A percentile compares a stretch with the other conserved stretches of the same genome.
Evolutionary conservation across 805 yeast species (phyloP).

Genomic region (Wickerhamia fluorescens): DNA sequence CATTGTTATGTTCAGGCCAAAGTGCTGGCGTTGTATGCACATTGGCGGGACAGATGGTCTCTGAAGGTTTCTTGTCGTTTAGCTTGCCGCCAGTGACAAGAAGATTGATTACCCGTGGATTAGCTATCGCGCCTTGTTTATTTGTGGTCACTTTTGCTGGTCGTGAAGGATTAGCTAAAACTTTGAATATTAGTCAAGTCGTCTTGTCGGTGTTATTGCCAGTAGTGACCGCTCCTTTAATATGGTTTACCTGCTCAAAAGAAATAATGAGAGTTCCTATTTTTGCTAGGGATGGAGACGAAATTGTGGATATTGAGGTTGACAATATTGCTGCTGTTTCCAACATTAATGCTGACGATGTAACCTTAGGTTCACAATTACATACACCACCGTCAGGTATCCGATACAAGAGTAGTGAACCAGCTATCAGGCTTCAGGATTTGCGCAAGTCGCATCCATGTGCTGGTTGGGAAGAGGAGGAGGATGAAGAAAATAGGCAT

Average conservation of each 20-base stretch:
- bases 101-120: slow-evolving; percentile 69
- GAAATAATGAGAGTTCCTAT: slow-evolving; percentile 55
- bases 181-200: slow-evolving; percentile 78
- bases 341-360: too few relatives aligned
- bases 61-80: slow-evolving; percentile 84
- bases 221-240: slow-evolving; percentile 80
- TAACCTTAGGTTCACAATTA: background rate
- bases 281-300: slow-evolving; percentile 24
- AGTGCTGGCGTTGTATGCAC: slow-evolving; percentile 94
- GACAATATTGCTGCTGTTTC: too few relatives aligned
- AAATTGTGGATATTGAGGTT: slow-evolving; percentile 12
- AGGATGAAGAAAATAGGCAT: slow-evolving; percentile 14
- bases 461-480: slow-evolving; percentile 34
- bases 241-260: slow-evolving; percentile 69
- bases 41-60: slow-evolving; percentile 87
- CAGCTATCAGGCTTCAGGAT: slow-evolving; percentile 35
- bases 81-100: slow-evolving; percentile 76
- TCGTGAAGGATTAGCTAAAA: slow-evolving; percentile 69
- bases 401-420: slow-evolving; percentile 27
- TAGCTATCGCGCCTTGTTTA: slow-evolving; percentile 82
- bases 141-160: slow-evolving; percentile 68
- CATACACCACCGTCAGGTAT: slow-evolving; percentile 2
- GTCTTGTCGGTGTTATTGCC: slow-evolving; percentile 76
- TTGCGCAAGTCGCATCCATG: slow-evolving; percentile 36
- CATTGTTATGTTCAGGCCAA: slow-evolving; percentile 85